Conservation (phyloP, 1,284 basidiomycete species). For the Sanghuangporus baumii region DNA sequence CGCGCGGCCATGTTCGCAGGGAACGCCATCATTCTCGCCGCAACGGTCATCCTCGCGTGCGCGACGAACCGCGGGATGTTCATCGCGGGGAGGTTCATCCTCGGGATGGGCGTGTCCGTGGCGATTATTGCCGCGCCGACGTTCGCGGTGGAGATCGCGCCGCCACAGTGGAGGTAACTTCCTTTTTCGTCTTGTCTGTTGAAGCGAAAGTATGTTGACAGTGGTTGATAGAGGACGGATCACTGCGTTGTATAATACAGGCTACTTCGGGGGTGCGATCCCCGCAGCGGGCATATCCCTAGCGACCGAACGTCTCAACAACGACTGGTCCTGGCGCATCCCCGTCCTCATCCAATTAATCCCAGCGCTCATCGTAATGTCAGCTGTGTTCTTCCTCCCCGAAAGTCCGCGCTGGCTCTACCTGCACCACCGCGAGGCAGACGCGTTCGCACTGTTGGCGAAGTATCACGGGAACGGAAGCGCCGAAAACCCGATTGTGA, state of each 20-base stretch:
- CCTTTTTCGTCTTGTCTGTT: neutral
- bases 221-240: constrained; percentile 28
- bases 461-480: constrained; percentile 27
- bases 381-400: constrained; percentile 20
- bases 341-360: constrained; percentile 20
- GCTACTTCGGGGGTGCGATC: constrained; percentile 26
- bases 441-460: constrained; percentile 24
- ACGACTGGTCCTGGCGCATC: constrained; percentile 24
- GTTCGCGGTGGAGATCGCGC: constrained; percentile 40
- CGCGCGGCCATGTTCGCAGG: constrained; percentile 27
- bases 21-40: constrained; percentile 14
- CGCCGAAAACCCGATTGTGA: constrained; percentile 25
- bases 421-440: constrained; percentile 24
- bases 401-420: constrained; percentile 25
- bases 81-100: constrained; percentile 29
- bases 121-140: constrained; percentile 33
- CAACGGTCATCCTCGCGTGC: constrained; percentile 26
- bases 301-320: constrained; percentile 26
- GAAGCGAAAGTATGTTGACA: neutral
- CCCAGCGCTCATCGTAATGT: constrained; percentile 18
- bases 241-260: constrained; percentile 32
- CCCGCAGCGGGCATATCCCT: constrained; percentile 30
- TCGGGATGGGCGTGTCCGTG: constrained; percentile 29
- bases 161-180: constrained; percentile 35
- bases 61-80: constrained; percentile 18